Base-by-base conservation (phyloP, 2,329 filamentous ascomycete species). In the Penicillium fuscoglaucum region DNA sequence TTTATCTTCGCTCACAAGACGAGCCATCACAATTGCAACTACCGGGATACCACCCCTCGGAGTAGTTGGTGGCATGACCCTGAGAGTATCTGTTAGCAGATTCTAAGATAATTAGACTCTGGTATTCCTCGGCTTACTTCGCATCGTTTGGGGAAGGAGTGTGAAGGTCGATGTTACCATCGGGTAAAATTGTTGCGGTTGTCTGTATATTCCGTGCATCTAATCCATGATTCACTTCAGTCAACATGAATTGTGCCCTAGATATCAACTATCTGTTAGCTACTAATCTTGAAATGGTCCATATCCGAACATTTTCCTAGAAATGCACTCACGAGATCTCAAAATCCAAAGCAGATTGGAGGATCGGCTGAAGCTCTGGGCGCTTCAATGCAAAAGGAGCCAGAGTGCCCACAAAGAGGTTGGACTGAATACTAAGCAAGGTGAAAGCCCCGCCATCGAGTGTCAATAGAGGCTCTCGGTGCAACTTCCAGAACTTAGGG, bases 191-290 rank as follows among this genome's bases (percentile, higher is more conserved):
- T 2, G 71, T 76, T 6, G 74, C 75, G 0, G 68, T 76, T 2
- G 76, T 78, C 55, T 78, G 71, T 5, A 79, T 49, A 33, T 77
- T 76, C 2, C 66, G 62, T 1, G 75, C 74, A 58, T 78, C 76
- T 4, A 78, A 64, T 1, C 76, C 76, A 55, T 77, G 76, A 1
- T 73, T 73, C 6, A 77, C 55, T 54, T 79, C 76, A 0, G 75
- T 79, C 2, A 79, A 66, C 66, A 79, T 67, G 52, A 75, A 79
- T 47, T 75, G 68, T 9, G 60, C 55, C 8, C 62, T 69, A 5
- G 5, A 13, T 45, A 41, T 41, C 15, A 12, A 8, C 19, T 19
- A 6, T 3, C 8, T 12, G 21, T 54, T 12, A 46, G 17, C 13
- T 39, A 1, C 12, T 4, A 21, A 21, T 12, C 3, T 19, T 28